Evolutionary conservation across 305 asterid species (phyloP).

Genomic region (Vinca major): DNA sequence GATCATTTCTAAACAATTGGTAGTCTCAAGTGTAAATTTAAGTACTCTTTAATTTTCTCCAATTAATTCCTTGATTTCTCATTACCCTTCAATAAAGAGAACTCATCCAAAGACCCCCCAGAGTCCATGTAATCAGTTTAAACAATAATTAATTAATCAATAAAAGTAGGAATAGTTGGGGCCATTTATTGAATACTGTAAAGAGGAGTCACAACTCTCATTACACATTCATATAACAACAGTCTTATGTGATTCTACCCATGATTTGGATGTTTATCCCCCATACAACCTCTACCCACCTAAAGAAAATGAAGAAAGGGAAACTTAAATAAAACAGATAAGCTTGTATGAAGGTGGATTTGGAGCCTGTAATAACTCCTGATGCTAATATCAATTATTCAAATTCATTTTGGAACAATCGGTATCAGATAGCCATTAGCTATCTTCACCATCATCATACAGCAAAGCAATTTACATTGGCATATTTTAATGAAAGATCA

Average conservation of each 20-base stretch:
- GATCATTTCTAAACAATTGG: not conserved
- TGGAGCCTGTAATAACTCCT: not conserved
- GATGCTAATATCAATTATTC: not conserved
- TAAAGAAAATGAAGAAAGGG: not conserved
- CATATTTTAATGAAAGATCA: not conserved
- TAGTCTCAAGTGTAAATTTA: not conserved
- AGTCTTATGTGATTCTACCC: not conserved
- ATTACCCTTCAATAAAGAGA: not conserved
- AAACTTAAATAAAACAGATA: not conserved
- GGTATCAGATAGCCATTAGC: not conserved
- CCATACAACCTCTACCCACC: no score
- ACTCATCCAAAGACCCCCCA: not conserved
- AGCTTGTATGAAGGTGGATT: not conserved
- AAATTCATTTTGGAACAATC: not conserved
- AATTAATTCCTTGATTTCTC: not conserved
- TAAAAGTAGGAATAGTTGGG: not conserved
- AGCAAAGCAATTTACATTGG: not conserved
- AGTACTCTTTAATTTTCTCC: not conserved
- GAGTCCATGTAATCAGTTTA: not conserved
- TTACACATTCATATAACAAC: not conserved
- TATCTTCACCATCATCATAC: not conserved
- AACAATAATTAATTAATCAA: not conserved
- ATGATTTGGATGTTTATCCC: not conserved
- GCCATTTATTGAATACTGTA: not conserved
- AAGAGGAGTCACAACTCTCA: not conserved